These are phyloP conservation scores for Brettanomyces anomalus DNA, from an alignment of 805 yeast species.

Conservation along the genomic window DNA sequence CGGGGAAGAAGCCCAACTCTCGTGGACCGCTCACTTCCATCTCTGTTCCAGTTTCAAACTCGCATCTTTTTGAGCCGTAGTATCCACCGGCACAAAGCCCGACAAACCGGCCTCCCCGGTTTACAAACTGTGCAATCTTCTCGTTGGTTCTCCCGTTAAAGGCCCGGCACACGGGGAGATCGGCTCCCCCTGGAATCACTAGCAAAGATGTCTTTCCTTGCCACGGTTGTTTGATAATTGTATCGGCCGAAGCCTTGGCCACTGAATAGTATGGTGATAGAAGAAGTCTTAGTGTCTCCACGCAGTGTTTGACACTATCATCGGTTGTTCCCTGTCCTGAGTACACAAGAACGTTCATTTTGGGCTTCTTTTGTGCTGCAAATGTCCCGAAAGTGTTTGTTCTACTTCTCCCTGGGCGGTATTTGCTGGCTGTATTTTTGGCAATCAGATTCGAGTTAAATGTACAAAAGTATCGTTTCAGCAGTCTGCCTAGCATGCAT, in stretches of 20 bases:
- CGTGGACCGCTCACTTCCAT: constrained; percentile 83
- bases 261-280: constrained; percentile 89
- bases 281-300: constrained; percentile 63
- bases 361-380: constrained; percentile 3
- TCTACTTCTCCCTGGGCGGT: too few relatives aligned
- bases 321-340: constrained; percentile 77
- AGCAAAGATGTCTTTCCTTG: constrained; percentile 63
- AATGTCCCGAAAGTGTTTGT: too few relatives aligned
- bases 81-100: constrained; percentile 98
- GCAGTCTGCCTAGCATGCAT: too few relatives aligned
- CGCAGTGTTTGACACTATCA: constrained; percentile 76
- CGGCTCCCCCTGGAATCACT: constrained; percentile 97
- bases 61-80: constrained; percentile 64
- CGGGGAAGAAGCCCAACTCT: constrained; percentile 77
- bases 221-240: constrained; percentile 83
- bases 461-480: too few relatives aligned
- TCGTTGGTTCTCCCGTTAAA: constrained; percentile 64
- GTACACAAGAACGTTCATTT: constrained; percentile 70
- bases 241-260: constrained; percentile 51
- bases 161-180: constrained; percentile 69
- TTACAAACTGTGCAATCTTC: constrained; percentile 53
- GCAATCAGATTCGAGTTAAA: too few relatives aligned
- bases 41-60: constrained; percentile 68
- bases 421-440: too few relatives aligned
- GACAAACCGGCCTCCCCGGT: constrained; percentile 70